Conservation (phyloP, 73 alveolate genomes). For the Chromera velia region DNA sequence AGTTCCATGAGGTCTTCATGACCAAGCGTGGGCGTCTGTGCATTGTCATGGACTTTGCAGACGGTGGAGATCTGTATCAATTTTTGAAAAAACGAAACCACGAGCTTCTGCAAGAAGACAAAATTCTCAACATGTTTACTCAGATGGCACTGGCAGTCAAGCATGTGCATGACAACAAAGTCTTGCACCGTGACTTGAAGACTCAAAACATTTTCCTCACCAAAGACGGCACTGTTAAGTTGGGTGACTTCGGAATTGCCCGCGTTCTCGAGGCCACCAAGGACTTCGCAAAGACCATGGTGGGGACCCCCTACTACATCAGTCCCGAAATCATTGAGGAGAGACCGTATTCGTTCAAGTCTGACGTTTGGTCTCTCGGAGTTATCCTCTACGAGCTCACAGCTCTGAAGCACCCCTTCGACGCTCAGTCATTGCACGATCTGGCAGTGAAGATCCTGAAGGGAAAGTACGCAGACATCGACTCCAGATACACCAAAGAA, state of each 20-base stretch:
- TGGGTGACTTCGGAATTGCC: conserved; percentile 56
- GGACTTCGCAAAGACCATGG: conserved; percentile 66
- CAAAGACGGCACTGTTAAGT: conserved; percentile 49
- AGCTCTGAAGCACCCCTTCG: conserved; percentile 79
- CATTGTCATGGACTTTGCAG: conserved; percentile 91
- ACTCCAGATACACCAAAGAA: not conserved
- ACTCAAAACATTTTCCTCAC: conserved; percentile 58
- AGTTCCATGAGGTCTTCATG: conserved; percentile 75
- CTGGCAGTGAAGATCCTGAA: conserved; percentile 74
- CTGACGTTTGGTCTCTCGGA: conserved; percentile 83
- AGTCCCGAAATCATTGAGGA: conserved; percentile 54
- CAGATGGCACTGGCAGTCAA: conserved; percentile 76
- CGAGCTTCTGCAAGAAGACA: conserved; percentile 57
- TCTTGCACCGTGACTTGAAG: conserved; percentile 63
- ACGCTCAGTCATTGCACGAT: conserved; percentile 70
- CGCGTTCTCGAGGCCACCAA: conserved; percentile 48
- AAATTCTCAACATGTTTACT: conserved; percentile 79
- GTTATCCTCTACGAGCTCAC: conserved; percentile 74
- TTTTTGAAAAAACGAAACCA: conserved; percentile 66
- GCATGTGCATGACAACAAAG: conserved; percentile 78
- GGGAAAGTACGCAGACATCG: conserved; percentile 10
- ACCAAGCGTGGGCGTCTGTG: conserved; percentile 69
- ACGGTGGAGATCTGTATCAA: conserved; percentile 78
- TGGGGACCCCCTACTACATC: conserved; percentile 52
- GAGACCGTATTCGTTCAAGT: conserved; percentile 65